Evolutionary conservation across 225 moss, liverwort and hornwort species (phyloP), one percentile per base, ranked within the genome.

Genomic region (Antitrichia curtipendula): DNA sequence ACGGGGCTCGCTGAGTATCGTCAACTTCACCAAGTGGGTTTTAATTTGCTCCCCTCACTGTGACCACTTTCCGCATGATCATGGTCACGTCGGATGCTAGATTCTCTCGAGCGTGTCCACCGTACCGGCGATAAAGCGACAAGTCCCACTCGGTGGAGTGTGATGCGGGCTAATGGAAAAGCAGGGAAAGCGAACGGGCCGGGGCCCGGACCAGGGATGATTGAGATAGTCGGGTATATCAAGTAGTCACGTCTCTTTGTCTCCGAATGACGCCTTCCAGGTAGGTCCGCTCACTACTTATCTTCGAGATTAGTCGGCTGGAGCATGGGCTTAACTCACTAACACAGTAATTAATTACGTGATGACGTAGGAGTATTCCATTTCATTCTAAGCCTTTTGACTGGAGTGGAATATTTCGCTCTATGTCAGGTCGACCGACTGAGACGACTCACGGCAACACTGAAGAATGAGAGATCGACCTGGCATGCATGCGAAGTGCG

Each of bases 81-180:
- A 91, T 88, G 80, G 88, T 90, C 91, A 91, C 91, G 91, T 91
- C 83, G 89, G 62, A 68, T 2, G 57, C 83, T 88, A 85, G 90
- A 91, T 90, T 91, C 91, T 83, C 73, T 53, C 66, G 15, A 11
- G 64, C 85, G 87, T 87, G 85, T 87, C 81, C 63, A 50, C 73
- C 50, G 53, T 50, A 59, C 58, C 65, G 36, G 77, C 82, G 59
- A n/a, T 71, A 91, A 89, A 81, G 81, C 28, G 36, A 40, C 87
- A 16, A 84, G 36, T 85, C 64, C 24, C 63, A n/a, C 62, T n/a
- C 45, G 84, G 82, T 89, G 53, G 91, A 91, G 87, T 90, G 91
- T 82, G 17, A 64, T 32, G 61, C 75, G 52, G 81, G 47, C 20
- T 27, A 45, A 36, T 25, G 40, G 16, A 45, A 68, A 68, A 58